Percentiles rank a stretch among this genome's conserved stretches.
Evolutionary conservation across 1,284 basidiomycete genomes (phyloP).

Genomic region (Papiliotrema nemorosa): DNA sequence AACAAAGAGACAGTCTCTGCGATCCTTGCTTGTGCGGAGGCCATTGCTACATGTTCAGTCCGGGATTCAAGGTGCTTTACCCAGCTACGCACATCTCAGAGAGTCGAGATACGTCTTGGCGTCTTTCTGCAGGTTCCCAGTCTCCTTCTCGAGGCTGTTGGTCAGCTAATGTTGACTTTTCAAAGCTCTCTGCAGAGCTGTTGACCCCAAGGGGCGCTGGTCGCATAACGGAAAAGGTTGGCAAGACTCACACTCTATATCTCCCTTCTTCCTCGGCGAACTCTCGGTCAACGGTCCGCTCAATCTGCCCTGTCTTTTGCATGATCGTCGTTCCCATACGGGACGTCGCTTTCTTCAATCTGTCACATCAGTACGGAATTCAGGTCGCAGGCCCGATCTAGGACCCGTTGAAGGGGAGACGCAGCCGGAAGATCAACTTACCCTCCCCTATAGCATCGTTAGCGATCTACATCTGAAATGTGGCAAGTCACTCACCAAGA

Average conservation of each 20-base stretch:
- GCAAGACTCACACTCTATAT: conserved; percentile 70
- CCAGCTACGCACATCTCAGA: conserved; percentile 66
- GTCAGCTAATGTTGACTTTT: background rate
- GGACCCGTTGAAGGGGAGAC: background rate
- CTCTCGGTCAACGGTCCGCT: conserved; percentile 89
- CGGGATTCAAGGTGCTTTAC: background rate
- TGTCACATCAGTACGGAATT: conserved; percentile 33
- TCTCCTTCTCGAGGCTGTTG: conserved; percentile 87
- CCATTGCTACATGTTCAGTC: conserved; percentile 64
- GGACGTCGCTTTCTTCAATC: conserved; percentile 92
- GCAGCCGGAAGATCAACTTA: conserved; percentile 10
- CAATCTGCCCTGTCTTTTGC: conserved; percentile 97
- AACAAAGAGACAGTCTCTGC: conserved; percentile 93
- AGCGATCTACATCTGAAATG: conserved; percentile 1
- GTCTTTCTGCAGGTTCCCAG: conserved; percentile 85
- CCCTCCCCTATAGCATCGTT: conserved; percentile 22
- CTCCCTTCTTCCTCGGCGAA: conserved; percentile 89
- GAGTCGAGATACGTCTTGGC: conserved; percentile 93
- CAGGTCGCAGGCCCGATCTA: too few relatives aligned
- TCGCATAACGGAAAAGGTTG: background rate
- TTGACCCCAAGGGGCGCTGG: background rate
- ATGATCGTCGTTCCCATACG: conserved; percentile 88
- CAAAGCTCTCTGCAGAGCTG: too few relatives aligned
- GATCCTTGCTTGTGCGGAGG: conserved; percentile 85
- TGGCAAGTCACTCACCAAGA: conserved; percentile 25